Percentiles rank a stretch among this genome's conserved stretches.
Conservation (phyloP, 805 yeast genomes). For the Torulaspora quercuum region DNA sequence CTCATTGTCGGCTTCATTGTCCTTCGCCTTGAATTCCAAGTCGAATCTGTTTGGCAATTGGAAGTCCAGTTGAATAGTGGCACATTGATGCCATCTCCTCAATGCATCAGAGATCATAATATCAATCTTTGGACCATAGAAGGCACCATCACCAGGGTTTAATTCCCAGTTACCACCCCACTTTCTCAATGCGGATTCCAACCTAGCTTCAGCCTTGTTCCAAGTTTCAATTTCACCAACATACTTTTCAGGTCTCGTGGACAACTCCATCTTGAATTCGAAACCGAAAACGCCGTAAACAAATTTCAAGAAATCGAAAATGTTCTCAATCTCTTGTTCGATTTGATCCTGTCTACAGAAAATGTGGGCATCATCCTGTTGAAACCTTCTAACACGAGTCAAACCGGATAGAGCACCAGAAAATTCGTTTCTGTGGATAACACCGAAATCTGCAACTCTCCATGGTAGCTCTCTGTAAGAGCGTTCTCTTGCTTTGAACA, state of each 20-base stretch:
- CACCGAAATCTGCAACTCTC: constrained; percentile 99
- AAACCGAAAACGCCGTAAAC: constrained; percentile 92
- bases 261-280: constrained; percentile 92
- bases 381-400: constrained; percentile 98
- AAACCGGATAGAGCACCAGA: constrained; percentile 92
- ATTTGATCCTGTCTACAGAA: constrained; percentile 94
- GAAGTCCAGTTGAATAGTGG: constrained; percentile 97
- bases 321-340: constrained; percentile 74
- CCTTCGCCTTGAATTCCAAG: constrained; percentile 77
- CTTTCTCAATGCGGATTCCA: constrained; percentile 74
- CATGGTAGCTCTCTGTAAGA: constrained; percentile 96
- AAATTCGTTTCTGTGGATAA: constrained; percentile 92
- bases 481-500: constrained; percentile 89
- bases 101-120: constrained; percentile 92
- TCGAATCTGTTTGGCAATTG: constrained; percentile 94
- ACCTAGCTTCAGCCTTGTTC: constrained; percentile 84
- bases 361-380: constrained; percentile 98
- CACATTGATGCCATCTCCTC: constrained; percentile 98
- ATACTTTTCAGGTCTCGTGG: constrained; percentile 95
- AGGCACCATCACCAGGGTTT: constrained; percentile 97
- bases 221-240: constrained; percentile 94
- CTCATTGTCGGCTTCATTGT: constrained; percentile 41
- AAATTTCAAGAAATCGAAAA: constrained; percentile 79
- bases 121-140: constrained; percentile 94
- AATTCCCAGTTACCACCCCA: constrained; percentile 93